A percentile compares a stretch with the other conserved stretches of the same genome.
Evolutionary conservation across 352 stramenopile species (phyloP).

Genomic region (Blastocystis sp.): DNA sequence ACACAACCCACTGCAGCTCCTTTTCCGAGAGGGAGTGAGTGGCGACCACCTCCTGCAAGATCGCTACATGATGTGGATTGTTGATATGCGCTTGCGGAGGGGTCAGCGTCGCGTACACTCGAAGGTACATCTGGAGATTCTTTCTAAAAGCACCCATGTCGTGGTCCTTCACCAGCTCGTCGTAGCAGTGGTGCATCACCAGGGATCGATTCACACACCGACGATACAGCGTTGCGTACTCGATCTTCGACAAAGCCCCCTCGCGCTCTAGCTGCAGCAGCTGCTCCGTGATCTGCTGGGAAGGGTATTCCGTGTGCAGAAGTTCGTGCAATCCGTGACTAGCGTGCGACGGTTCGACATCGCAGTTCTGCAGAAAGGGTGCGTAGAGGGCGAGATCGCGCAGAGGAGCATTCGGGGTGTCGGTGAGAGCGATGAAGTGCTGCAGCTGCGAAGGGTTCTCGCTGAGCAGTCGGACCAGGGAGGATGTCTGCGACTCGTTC

Average conservation of each 20-base stretch:
- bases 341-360: not conserved
- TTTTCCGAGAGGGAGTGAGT: not conserved
- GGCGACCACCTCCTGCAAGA: not conserved
- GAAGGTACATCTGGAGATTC: not conserved
- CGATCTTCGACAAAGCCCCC: not conserved
- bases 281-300: not conserved
- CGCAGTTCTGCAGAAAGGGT: not conserved
- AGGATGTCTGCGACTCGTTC: not conserved
- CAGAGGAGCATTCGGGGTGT: not conserved
- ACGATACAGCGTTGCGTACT: conserved; percentile 9
- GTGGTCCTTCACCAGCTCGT: not conserved
- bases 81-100: not conserved
- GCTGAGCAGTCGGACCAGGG: not conserved
- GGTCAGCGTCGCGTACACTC: not conserved
- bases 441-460: not conserved
- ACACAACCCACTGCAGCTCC: conserved; percentile 5
- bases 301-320: not conserved
- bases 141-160: not conserved
- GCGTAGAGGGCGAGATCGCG: not conserved
- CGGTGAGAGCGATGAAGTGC: not conserved
- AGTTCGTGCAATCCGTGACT: not conserved
- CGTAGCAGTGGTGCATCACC: not conserved
- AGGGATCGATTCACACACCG: not conserved
- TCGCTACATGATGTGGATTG: not conserved
- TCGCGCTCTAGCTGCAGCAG: conserved; percentile 2